Conservation (phyloP, 306 rosid species). For the Senna tora region DNA sequence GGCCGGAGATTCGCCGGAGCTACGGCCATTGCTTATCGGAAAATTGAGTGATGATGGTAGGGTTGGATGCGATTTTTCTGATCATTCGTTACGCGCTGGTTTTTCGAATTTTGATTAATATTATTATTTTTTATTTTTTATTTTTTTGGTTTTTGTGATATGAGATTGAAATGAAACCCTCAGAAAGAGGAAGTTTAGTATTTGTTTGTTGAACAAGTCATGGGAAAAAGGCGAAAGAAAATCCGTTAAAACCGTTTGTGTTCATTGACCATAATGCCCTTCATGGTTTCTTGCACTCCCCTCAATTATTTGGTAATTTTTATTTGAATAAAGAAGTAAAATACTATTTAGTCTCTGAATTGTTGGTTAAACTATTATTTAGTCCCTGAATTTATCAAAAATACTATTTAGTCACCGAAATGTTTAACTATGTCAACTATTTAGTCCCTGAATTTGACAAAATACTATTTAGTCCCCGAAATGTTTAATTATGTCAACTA, state of each 20-base stretch:
- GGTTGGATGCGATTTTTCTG: conserved; percentile 20
- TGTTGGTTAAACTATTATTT: too few species aligned
- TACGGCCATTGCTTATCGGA: conserved; percentile 56
- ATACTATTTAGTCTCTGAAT: too few species aligned
- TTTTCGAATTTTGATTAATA: conserved; percentile 25
- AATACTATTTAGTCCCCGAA: too few species aligned
- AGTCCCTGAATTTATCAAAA: too few species aligned
- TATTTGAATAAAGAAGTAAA: too few species aligned
- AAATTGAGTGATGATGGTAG: not conserved
- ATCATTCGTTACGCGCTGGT: conserved; percentile 28
- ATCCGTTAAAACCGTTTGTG: conserved; percentile 14
- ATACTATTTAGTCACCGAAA: too few species aligned
- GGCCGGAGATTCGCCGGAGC: conserved; percentile 42
- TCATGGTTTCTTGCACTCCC: not conserved
- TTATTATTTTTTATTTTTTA: too few species aligned
- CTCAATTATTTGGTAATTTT: not conserved
- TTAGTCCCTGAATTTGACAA: too few species aligned
- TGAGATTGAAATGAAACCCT: conserved; percentile 28
- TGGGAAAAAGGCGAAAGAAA: not conserved
- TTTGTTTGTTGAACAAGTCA: not conserved
- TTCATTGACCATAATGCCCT: conserved; percentile 6
- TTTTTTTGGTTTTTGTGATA: not conserved
- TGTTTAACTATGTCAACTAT: too few species aligned
- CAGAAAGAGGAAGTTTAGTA: not conserved
- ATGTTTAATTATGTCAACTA: too few species aligned